Conservation (phyloP, 1,284 basidiomycete genomes). For the Cystobasidiaceae sp. region DNA sequence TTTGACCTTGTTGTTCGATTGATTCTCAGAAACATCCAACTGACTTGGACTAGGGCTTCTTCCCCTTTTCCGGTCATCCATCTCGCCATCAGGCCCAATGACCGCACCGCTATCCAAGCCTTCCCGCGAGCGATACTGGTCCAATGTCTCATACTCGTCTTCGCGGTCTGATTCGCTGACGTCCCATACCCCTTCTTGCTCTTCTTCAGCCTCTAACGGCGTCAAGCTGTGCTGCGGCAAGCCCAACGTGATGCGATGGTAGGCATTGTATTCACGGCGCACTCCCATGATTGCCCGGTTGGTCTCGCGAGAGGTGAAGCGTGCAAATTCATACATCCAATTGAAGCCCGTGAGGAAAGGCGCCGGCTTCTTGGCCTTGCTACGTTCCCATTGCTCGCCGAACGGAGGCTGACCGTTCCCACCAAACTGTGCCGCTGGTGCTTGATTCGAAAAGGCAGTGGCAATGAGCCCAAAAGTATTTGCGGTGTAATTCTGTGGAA, state of each 20-base stretch:
- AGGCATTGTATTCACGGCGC: slow-evolving; percentile 6
- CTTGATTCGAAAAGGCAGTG: not conserved
- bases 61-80: slow-evolving; percentile 21
- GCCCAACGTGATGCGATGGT: slow-evolving; percentile 23
- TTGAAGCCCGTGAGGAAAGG: slow-evolving; percentile 22
- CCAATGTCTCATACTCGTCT: slow-evolving; percentile 23
- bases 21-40: not conserved
- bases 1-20: not conserved
- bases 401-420: slow-evolving; percentile 25
- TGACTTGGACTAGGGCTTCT: slow-evolving; percentile 11
- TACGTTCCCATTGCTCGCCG: slow-evolving; percentile 27
- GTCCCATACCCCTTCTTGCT: slow-evolving; percentile 25
- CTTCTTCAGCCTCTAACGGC: slow-evolving; percentile 13
- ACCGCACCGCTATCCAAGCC: not conserved
- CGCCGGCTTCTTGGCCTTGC: slow-evolving; percentile 24
- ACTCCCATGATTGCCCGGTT: slow-evolving; percentile 17
- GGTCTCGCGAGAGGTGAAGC: slow-evolving; percentile 7
- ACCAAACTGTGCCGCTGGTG: slow-evolving; percentile 13
- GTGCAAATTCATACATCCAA: slow-evolving; percentile 29
- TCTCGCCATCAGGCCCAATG: slow-evolving; percentile 7
- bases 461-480: slow-evolving; percentile 10
- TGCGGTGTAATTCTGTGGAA: slow-evolving; percentile 2
- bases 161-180: slow-evolving; percentile 1
- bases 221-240: slow-evolving; percentile 1
- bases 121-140: slow-evolving; percentile 15